phyloP scores from a whole-genome alignment of 2,329 filamentous ascomycete species.

The Malbranchea cinnamomea region DNA sequence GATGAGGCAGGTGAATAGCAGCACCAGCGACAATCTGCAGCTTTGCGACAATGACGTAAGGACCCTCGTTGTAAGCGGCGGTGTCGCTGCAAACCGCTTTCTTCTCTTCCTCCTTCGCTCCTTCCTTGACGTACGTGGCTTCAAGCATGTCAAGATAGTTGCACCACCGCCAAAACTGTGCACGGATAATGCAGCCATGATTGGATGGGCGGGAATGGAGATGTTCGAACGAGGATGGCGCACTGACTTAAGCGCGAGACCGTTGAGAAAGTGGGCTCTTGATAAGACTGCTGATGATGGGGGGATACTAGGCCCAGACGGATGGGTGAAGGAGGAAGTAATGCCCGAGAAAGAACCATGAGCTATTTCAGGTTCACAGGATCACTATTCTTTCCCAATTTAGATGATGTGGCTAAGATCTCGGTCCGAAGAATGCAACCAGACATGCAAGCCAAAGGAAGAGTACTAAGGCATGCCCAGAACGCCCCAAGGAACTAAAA shows the following conservation, averaged over 20 bases:
- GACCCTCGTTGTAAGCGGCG: conserved; percentile 71
- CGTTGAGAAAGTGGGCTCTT: conserved; percentile 59
- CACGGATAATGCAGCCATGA: conserved; percentile 96
- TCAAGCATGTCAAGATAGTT: conserved; percentile 43
- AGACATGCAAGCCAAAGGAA: no score
- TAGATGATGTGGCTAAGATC: neutral
- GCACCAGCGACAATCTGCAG: conserved; percentile 1
- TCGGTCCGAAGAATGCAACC: no score
- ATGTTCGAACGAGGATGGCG: conserved; percentile 72
- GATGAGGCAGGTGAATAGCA: no score
- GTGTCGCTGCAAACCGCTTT: conserved; percentile 75
- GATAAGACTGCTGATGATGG: conserved; percentile 46
- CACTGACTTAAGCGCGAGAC: conserved; percentile 44
- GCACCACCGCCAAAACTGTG: conserved; percentile 68
- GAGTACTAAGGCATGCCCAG: no score
- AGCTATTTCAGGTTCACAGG: neutral
- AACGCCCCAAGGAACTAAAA: no score
- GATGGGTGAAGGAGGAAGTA: conserved; percentile 30
- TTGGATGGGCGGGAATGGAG: conserved; percentile 83
- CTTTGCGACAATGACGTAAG: conserved; percentile 23
- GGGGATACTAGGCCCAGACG: conserved; percentile 49
- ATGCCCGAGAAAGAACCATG: neutral
- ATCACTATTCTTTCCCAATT: no score
- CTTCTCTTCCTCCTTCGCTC: conserved; percentile 50
- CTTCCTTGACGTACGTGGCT: conserved; percentile 54